Evolutionary conservation across 2,329 filamentous ascomycete genomes (phyloP).

Genomic region (Plenodomus lindquistii): DNA sequence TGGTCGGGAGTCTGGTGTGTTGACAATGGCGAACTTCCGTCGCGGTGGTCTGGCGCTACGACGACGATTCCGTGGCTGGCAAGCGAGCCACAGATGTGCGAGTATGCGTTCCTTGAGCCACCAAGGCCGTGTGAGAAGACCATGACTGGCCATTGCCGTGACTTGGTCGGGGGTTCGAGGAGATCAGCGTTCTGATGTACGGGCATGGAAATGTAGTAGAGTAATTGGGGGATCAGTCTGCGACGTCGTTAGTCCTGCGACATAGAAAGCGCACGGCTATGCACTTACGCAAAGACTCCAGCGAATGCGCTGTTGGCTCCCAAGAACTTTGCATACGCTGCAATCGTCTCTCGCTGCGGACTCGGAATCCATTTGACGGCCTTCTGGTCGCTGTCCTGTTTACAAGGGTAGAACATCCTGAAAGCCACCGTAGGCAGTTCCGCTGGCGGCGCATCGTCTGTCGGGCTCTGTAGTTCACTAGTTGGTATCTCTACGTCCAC

Average conservation of each 20-base stretch:
- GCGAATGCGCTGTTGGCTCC: conserved; percentile 62
- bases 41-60: conserved; percentile 79
- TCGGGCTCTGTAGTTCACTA: conserved; percentile 50
- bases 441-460: conserved; percentile 57
- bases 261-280: neutral
- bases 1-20: conserved; percentile 65
- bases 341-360: conserved; percentile 74
- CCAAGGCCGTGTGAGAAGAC: conserved; percentile 87
- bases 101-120: conserved; percentile 81
- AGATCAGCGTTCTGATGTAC: conserved; percentile 72
- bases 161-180: conserved; percentile 53
- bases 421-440: conserved; percentile 74
- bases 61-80: conserved; percentile 82
- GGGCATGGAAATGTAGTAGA: conserved; percentile 75
- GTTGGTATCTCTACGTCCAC: conserved; percentile 80
- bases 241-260: neutral
- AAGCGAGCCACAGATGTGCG: conserved; percentile 76
- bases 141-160: conserved; percentile 73
- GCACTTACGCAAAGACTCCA: conserved; percentile 44
- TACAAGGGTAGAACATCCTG: conserved; percentile 75
- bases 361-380: conserved; percentile 76
- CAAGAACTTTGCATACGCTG: conserved; percentile 76
- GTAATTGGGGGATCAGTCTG: conserved; percentile 69
- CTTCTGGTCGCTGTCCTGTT: conserved; percentile 50
- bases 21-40: conserved; percentile 77